A percentile compares a stretch with the other conserved stretches of the same genome.
These are phyloP conservation scores for Nannochloris sp. DNA, from an alignment of 139 green algal genomes.

Conservation along the genomic window DNA sequence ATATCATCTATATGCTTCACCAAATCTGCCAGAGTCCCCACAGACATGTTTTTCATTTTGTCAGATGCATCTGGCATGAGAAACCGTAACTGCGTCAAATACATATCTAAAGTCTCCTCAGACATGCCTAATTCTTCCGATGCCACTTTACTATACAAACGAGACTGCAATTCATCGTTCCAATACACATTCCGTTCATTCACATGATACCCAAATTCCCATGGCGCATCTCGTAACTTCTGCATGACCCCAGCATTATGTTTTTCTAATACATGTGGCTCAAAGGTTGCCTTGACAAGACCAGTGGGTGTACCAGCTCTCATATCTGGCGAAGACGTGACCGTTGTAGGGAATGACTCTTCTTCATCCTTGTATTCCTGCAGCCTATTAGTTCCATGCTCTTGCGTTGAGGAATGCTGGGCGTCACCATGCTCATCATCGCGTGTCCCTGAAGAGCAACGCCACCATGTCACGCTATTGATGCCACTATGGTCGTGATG, in stretches of 20 bases:
- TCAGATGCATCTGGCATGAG: conserved; percentile 36
- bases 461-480: no score
- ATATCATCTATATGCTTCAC: conserved; percentile 25
- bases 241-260: neutral
- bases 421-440: no score
- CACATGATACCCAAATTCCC: conserved; percentile 46
- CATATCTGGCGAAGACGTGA: neutral
- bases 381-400: no score
- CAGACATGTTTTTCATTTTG: conserved; percentile 29
- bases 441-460: no score
- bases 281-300: neutral
- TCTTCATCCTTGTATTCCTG: no score
- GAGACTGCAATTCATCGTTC: conserved; percentile 55
- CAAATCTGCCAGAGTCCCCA: neutral
- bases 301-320: neutral
- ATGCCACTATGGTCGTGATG: no score
- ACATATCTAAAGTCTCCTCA: conserved; percentile 45
- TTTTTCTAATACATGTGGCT: neutral
- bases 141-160: conserved; percentile 53
- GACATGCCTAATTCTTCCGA: conserved; percentile 39
- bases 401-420: no score
- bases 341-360: neutral
- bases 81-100: conserved; percentile 36
- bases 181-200: conserved; percentile 57
- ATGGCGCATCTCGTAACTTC: conserved; percentile 20